These are phyloP conservation scores for Ogataea saltuana DNA, from an alignment of 805 yeast genomes.

Conservation along the genomic window DNA sequence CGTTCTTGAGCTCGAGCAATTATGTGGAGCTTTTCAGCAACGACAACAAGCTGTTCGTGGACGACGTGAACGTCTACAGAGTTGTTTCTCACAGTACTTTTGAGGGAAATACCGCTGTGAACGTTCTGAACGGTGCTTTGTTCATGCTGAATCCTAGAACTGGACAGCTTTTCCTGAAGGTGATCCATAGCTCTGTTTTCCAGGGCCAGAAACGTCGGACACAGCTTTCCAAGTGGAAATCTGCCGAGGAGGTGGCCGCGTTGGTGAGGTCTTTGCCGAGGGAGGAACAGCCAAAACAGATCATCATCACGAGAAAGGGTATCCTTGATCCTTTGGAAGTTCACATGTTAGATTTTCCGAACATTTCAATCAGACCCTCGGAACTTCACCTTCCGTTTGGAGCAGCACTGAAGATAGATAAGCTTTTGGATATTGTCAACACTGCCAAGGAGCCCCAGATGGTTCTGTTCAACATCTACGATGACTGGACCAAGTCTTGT, in stretches of 20 bases:
- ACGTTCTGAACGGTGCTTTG: slow-evolving; percentile 90
- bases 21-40: slow-evolving; percentile 86
- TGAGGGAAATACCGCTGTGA: slow-evolving; percentile 90
- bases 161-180: slow-evolving; percentile 85
- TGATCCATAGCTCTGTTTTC: slow-evolving; percentile 94
- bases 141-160: slow-evolving; percentile 87
- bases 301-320: slow-evolving; percentile 87
- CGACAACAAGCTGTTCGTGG: slow-evolving; percentile 83
- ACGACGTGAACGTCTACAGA: slow-evolving; percentile 92
- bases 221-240: slow-evolving; percentile 95
- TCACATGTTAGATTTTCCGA: slow-evolving; percentile 96
- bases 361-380: slow-evolving; percentile 83
- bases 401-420: slow-evolving; percentile 79
- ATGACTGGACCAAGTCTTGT: slow-evolving; percentile 85
- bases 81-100: slow-evolving; percentile 88
- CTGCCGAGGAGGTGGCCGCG: slow-evolving; percentile 97
- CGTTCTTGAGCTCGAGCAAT: slow-evolving; percentile 83
- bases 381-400: slow-evolving; percentile 89
- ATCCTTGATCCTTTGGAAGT: slow-evolving; percentile 94
- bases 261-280: slow-evolving; percentile 82
- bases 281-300: slow-evolving; percentile 93
- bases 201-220: slow-evolving; percentile 94
- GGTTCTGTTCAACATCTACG: slow-evolving; percentile 88
- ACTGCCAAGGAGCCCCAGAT: slow-evolving; percentile 91
- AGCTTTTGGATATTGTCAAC: slow-evolving; percentile 72